Evolutionary conservation across 495 filamentous ascomycete species (phyloP).

Genomic region (Recurvomyces mirabilis): DNA sequence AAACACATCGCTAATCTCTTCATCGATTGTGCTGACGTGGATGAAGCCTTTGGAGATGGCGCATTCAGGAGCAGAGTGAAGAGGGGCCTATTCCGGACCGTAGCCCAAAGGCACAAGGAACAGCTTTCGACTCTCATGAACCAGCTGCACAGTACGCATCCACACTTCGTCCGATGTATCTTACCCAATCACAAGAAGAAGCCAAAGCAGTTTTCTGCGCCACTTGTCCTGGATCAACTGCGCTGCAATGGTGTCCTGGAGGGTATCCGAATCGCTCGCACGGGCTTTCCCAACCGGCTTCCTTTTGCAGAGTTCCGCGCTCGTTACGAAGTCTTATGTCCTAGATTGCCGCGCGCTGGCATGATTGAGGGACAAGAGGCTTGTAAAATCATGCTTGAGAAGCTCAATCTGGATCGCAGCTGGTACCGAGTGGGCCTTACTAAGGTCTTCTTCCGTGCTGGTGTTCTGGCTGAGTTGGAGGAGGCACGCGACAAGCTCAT

Average conservation of each 20-base stretch:
- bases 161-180: slow-evolving; percentile 97
- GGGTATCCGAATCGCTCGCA: slow-evolving; percentile 93
- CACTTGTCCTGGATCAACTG: slow-evolving; percentile 86
- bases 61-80: slow-evolving; percentile 75
- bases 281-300: slow-evolving; percentile 94
- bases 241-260: slow-evolving; percentile 98
- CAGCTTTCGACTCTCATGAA: slow-evolving; percentile 89
- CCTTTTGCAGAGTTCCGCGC: slow-evolving; percentile 89
- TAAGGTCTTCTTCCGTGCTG: slow-evolving; percentile 96
- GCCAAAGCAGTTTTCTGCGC: slow-evolving; percentile 82
- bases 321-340: slow-evolving; percentile 93
- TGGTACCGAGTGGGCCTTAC: slow-evolving; percentile 90
- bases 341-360: slow-evolving; percentile 67
- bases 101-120: slow-evolving; percentile 95
- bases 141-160: slow-evolving; percentile 92
- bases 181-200: slow-evolving; percentile 97
- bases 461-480: slow-evolving; percentile 92
- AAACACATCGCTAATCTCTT: slow-evolving; percentile 78
- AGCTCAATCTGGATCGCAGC: slow-evolving; percentile 68
- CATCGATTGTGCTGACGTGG: slow-evolving; percentile 67
- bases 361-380: slow-evolving; percentile 83
- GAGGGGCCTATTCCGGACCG: slow-evolving; percentile 93
- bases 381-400: slow-evolving; percentile 78
- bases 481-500: slow-evolving; percentile 89
- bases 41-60: slow-evolving; percentile 46